phyloP scores from a whole-genome alignment of 345 rosid genomes.

The Acer negundo region DNA sequence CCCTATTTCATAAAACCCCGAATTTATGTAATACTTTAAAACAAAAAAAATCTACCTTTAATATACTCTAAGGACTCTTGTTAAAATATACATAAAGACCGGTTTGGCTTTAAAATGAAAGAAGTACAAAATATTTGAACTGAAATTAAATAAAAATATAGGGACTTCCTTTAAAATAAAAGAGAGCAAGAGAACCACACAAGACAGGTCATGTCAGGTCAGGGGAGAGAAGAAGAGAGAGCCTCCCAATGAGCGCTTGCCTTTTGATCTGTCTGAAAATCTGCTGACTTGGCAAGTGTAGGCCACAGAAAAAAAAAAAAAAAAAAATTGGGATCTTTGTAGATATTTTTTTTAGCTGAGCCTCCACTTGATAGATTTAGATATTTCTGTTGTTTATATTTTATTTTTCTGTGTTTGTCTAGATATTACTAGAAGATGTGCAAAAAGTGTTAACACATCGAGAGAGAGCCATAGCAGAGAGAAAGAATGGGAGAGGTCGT shows the following conservation, averaged over 20 bases:
- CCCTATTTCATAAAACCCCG: too few species aligned
- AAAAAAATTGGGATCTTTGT: neutral
- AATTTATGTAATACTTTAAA: too few species aligned
- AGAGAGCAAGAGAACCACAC: neutral
- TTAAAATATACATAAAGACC: too few species aligned
- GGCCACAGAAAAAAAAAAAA: conserved; percentile 8
- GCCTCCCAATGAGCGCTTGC: conserved; percentile 12
- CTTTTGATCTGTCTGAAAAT: conserved; percentile 9
- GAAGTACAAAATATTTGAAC: too few species aligned
- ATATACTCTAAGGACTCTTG: too few species aligned
- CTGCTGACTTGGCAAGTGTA: conserved; percentile 18
- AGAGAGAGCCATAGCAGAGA: neutral
- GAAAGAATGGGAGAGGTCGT: conserved; percentile 23
- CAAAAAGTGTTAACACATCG: neutral
- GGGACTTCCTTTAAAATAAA: neutral
- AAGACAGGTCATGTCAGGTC: neutral
- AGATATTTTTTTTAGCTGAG: conserved; percentile 14
- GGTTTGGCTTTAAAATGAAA: too few species aligned
- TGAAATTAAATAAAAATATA: neutral
- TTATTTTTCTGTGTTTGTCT: neutral
- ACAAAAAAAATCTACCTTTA: too few species aligned
- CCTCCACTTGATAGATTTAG: neutral
- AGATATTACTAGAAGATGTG: neutral
- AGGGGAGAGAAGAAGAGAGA: neutral
- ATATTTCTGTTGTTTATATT: neutral